Evolutionary conservation across 768 basidiomycete genomes (phyloP), one percentile per base, ranked within the genome.

Genomic region (Chalciporus piperatus): DNA sequence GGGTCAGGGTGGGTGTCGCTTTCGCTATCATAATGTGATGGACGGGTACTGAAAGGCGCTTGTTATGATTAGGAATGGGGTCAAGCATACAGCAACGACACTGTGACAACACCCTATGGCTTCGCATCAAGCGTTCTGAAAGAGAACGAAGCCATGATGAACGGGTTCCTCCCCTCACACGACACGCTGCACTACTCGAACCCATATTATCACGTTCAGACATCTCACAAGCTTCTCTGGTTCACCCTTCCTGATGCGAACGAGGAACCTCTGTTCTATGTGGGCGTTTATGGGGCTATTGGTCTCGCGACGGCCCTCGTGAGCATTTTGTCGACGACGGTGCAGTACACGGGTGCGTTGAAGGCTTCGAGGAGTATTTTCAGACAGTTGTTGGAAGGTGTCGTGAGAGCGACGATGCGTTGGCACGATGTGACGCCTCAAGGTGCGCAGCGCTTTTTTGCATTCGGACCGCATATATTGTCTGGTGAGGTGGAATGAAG

Each of bases 341-440:
- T 79, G 1, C 84, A 87, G 62, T 84, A 79, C 58, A 81, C 80
- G 0, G 87, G 84, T 37, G 60, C 62, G 13, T 51, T 76, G 51
- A 66, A 68, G 37, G 73, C 68, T 8, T 72, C 70, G 30, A 59
- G 67, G 37, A 56, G 62, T 3, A 58, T 73, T 30, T 77, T 74
- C 63, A 79, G 71, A 58, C 74, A 76, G 45, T 69, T 94, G 33
- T 70, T 93, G 47, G 78, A 76, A 7, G 79, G 79, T 0, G 87
- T 94, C 10, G 83, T 92, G 16, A 76, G 82, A 13, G 89, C 91
- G 8, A 92, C 92, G 6, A 91, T 93, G 77, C 77, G 90, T 48
- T 90, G 87, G 76, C 85, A 85, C 61, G 89, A 92, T 62, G 83
- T 85, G 0, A 92, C 91, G 0, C 91, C 91, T 2, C 82, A 87